These are phyloP conservation scores for Myxozyma sirexii DNA, from an alignment of 805 yeast genomes.

Conservation along the genomic window DNA sequence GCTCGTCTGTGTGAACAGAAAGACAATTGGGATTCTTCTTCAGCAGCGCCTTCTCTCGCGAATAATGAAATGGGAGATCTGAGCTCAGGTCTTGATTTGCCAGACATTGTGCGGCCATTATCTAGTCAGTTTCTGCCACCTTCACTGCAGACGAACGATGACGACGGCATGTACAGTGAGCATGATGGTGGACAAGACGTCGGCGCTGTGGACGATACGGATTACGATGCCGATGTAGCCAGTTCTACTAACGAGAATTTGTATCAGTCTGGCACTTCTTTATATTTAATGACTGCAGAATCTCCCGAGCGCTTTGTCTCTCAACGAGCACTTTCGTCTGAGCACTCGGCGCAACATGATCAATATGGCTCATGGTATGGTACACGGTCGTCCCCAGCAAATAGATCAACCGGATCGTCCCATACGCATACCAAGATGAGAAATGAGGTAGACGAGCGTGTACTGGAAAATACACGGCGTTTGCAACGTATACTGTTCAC, in stretches of 20 bases:
- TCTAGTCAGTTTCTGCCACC: slow-evolving; percentile 23
- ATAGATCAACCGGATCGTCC: no score
- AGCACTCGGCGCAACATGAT: neutral
- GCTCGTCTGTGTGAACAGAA: no score
- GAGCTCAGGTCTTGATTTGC: slow-evolving; percentile 24
- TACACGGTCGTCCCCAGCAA: no score
- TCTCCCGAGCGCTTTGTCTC: neutral
- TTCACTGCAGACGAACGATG: neutral
- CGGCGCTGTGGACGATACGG: neutral
- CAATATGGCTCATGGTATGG: no score
- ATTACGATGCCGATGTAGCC: neutral
- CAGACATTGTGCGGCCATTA: slow-evolving; percentile 17
- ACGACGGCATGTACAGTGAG: neutral
- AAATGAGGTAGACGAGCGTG: slow-evolving; percentile 17
- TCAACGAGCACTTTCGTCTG: neutral
- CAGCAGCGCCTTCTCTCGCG: neutral
- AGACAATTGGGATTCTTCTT: no score
- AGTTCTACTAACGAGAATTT: neutral
- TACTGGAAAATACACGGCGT: slow-evolving; percentile 16
- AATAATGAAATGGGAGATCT: slow-evolving; percentile 18
- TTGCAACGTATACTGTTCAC: slow-evolving; percentile 23
- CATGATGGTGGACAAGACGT: neutral
- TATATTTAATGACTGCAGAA: neutral
- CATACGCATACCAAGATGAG: no score
- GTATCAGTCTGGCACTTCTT: neutral